A percentile compares a stretch with the other conserved stretches of the same genome.
These are phyloP conservation scores for Hymenoscyphus infarciens DNA, from an alignment of 2,329 filamentous ascomycete species.

Conservation along the genomic window DNA sequence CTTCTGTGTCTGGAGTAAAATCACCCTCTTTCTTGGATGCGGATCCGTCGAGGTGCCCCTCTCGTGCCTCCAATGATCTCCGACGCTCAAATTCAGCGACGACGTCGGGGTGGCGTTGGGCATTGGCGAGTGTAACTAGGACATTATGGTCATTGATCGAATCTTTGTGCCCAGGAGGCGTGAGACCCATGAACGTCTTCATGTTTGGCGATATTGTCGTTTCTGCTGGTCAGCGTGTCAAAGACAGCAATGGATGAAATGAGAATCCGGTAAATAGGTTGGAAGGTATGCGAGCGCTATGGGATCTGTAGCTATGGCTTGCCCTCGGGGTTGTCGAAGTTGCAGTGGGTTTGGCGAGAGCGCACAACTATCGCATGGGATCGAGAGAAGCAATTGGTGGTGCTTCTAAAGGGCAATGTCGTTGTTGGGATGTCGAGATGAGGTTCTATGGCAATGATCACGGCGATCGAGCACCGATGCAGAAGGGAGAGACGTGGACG, in stretches of 20 bases:
- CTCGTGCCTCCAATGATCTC: slow-evolving; percentile 26
- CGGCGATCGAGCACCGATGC: slow-evolving; percentile 1
- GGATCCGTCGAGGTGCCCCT: background rate
- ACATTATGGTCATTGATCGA: slow-evolving; percentile 48
- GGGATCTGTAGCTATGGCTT: slow-evolving; percentile 2
- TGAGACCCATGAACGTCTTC: slow-evolving; percentile 39
- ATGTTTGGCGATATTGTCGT: background rate
- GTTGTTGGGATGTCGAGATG: background rate
- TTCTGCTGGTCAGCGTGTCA: slow-evolving; percentile 1
- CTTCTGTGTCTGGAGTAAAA: slow-evolving; percentile 12
- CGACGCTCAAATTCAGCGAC: slow-evolving; percentile 34
- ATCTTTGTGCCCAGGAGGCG: slow-evolving; percentile 47
- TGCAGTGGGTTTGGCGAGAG: background rate
- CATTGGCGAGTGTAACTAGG: slow-evolving; percentile 46
- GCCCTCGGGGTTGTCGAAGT: background rate
- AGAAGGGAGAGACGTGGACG: background rate
- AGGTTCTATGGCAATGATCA: background rate
- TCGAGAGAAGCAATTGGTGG: background rate
- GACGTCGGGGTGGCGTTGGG: slow-evolving; percentile 39
- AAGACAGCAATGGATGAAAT: background rate
- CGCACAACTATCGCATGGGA: background rate
- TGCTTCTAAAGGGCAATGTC: background rate
- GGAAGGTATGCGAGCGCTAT: background rate
- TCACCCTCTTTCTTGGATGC: slow-evolving; percentile 5
- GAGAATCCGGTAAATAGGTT: background rate